phyloP scores from a whole-genome alignment of 768 basidiomycete genomes.

The Mycena pura region DNA sequence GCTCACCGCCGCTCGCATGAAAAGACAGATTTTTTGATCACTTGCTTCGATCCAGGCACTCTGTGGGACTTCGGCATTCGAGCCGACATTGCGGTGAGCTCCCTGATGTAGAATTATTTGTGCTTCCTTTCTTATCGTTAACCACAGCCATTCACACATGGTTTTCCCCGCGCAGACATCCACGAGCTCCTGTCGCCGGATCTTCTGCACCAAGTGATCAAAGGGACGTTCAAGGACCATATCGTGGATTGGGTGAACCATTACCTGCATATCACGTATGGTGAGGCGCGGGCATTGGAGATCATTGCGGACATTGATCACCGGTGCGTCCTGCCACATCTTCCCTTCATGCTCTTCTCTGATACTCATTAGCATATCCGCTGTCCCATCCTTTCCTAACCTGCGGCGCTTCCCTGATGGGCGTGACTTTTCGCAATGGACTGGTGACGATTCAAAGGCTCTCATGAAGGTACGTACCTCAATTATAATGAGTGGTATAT shows the following conservation, averaged over 20 bases:
- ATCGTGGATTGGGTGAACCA: constrained; percentile 42
- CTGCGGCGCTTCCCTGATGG: neutral
- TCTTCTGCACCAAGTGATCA: constrained; percentile 49
- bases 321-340: neutral
- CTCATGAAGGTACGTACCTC: constrained; percentile 37
- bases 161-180: constrained; percentile 36
- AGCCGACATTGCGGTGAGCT: constrained; percentile 38
- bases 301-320: constrained; percentile 2
- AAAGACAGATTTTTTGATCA: constrained; percentile 33
- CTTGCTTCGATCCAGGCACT: constrained; percentile 33
- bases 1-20: constrained; percentile 28
- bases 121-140: neutral
- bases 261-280: neutral
- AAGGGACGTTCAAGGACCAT: constrained; percentile 50
- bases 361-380: neutral
- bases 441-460: constrained; percentile 36
- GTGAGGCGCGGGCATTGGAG: neutral
- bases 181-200: constrained; percentile 41
- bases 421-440: constrained; percentile 29
- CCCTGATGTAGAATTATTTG: neutral
- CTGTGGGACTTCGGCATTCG: constrained; percentile 44
- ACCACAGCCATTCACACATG: neutral
- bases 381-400: neutral
- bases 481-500: neutral
- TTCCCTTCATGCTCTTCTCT: neutral